Evolutionary conservation across 2,329 filamentous ascomycete species (phyloP).

Genomic region (Aspergillus hiratsukae): DNA sequence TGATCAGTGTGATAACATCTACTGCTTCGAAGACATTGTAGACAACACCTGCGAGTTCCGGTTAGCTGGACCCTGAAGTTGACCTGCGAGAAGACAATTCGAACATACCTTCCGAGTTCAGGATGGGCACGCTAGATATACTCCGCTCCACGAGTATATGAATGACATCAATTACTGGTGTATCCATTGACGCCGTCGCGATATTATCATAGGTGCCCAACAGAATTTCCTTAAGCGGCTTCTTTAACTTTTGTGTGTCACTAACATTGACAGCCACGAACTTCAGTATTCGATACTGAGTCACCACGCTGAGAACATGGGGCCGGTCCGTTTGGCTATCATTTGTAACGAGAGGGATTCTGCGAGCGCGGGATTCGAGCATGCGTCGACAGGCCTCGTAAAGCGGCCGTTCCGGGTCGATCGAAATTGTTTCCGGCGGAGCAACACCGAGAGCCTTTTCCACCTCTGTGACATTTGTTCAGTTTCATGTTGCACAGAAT

Average conservation of each 20-base stretch:
- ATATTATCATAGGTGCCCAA: conserved; percentile 81
- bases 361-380: conserved; percentile 85
- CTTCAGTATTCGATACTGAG: conserved; percentile 96
- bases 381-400: conserved; percentile 95
- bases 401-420: conserved; percentile 81
- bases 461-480: conserved; percentile 61
- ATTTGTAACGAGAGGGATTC: conserved; percentile 88
- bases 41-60: conserved; percentile 52
- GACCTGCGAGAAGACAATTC: neutral
- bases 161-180: conserved; percentile 88
- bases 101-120: conserved; percentile 64
- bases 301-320: conserved; percentile 94
- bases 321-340: conserved; percentile 91
- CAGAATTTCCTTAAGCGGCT: conserved; percentile 76
- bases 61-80: neutral
- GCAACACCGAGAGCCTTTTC: conserved; percentile 88
- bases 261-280: conserved; percentile 95
- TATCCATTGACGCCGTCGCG: conserved; percentile 80
- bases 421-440: conserved; percentile 92
- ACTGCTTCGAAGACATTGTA: conserved; percentile 98
- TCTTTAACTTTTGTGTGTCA: conserved; percentile 83
- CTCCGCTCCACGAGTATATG: conserved; percentile 87
- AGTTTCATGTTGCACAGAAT: conserved; percentile 2
- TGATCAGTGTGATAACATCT: conserved; percentile 93
- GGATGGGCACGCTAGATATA: conserved; percentile 90